Evolutionary conservation across 2,329 filamentous ascomycete species (phyloP).

Genomic region (Lithohypha guttulata): DNA sequence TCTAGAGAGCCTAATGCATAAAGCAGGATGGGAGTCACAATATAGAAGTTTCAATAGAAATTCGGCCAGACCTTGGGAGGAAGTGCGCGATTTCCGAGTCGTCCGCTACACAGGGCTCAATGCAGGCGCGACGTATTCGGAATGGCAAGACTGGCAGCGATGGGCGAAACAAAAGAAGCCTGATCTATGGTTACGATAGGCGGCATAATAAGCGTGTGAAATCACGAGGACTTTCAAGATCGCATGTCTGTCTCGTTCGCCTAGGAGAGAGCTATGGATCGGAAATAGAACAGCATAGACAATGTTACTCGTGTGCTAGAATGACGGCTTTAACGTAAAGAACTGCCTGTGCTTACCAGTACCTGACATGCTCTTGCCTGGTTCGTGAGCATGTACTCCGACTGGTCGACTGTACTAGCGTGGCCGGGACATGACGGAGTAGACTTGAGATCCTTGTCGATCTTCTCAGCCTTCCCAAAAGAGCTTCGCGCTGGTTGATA

Average conservation of each 20-base stretch:
- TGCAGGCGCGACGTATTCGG: slow-evolving; percentile 55
- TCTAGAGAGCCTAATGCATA: slow-evolving; percentile 78
- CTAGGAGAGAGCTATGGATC: not conserved
- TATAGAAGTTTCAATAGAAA: slow-evolving; percentile 30
- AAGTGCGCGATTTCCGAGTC: slow-evolving; percentile 62
- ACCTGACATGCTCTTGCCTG: not conserved
- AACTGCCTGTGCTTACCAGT: too few relatives aligned
- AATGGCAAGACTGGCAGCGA: slow-evolving; percentile 70
- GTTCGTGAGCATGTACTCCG: slow-evolving; percentile 1
- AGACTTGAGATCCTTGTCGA: slow-evolving; percentile 6
- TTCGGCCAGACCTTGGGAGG: slow-evolving; percentile 51
- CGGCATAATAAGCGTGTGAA: not conserved
- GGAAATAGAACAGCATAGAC: not conserved
- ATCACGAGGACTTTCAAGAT: not conserved
- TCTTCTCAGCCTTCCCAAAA: not conserved
- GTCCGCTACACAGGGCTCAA: slow-evolving; percentile 82
- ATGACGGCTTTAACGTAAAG: too few relatives aligned
- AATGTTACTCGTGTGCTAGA: too few relatives aligned
- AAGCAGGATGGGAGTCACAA: slow-evolving; percentile 68
- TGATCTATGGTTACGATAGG: slow-evolving; percentile 4
- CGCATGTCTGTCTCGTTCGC: not conserved
- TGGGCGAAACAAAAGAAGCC: slow-evolving; percentile 46
- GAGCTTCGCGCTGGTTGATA: slow-evolving; percentile 4
- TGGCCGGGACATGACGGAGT: slow-evolving; percentile 1
- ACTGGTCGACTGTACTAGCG: slow-evolving; percentile 3